Evolutionary conservation across 129 eudicot genomes (phyloP).

Genomic region (Dittrichia graveolens): DNA sequence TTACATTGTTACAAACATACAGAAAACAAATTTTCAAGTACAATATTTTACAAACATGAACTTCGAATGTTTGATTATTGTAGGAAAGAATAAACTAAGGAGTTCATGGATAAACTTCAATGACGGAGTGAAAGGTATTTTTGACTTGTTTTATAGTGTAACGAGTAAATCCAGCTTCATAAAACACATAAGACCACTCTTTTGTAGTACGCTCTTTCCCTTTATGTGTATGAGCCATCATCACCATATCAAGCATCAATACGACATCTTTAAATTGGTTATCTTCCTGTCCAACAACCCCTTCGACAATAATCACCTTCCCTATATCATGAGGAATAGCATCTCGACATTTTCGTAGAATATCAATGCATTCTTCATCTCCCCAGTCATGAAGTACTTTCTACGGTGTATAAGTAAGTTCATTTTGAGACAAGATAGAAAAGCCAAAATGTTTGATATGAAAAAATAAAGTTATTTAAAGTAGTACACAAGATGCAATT

Average conservation of each 20-base stretch:
- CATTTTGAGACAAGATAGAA: background rate
- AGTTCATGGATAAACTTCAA: slow-evolving; percentile 43
- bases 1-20: background rate
- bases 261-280: slow-evolving; percentile 38
- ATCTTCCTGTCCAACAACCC: slow-evolving; percentile 18
- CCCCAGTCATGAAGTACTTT: slow-evolving; percentile 59
- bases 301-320: slow-evolving; percentile 49
- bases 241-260: slow-evolving; percentile 50
- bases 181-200: slow-evolving; percentile 42
- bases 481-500: background rate
- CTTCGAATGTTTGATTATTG: background rate
- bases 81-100: background rate
- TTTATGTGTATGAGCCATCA: slow-evolving; percentile 49
- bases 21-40: background rate
- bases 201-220: slow-evolving; percentile 53
- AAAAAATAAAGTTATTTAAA: background rate
- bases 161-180: slow-evolving; percentile 45
- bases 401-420: slow-evolving; percentile 22
- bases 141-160: slow-evolving; percentile 35
- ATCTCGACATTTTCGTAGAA: slow-evolving; percentile 42
- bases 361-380: slow-evolving; percentile 48
- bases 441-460: background rate
- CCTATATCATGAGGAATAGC: slow-evolving; percentile 41
- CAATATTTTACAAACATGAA: background rate
- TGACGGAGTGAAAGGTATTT: slow-evolving; percentile 35